Percentiles rank a stretch among this genome's conserved stretches.
Conservation (phyloP, 805 yeast species). For the Candida piceae region DNA sequence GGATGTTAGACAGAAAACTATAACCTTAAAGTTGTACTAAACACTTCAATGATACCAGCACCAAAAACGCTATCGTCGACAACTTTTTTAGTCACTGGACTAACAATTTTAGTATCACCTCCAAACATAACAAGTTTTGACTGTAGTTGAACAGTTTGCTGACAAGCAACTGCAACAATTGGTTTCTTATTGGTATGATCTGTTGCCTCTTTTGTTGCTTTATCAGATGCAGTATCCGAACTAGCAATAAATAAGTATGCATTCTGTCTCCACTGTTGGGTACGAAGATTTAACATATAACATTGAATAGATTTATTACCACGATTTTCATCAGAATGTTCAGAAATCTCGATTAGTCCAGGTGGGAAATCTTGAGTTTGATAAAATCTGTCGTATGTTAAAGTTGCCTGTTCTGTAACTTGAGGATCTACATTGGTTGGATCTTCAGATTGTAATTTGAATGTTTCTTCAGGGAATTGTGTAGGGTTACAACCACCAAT, state of each 20-base stretch:
- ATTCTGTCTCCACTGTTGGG: slow-evolving; percentile 18
- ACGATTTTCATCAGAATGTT: no score
- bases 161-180: no score
- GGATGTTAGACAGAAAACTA: slow-evolving; percentile 8
- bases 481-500: slow-evolving; percentile 22
- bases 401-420: neutral
- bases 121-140: slow-evolving; percentile 19
- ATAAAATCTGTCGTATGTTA: neutral
- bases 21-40: slow-evolving; percentile 14
- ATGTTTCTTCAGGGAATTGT: slow-evolving; percentile 5
- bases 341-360: neutral
- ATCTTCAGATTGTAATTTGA: slow-evolving; percentile 1
- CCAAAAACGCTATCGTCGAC: slow-evolving; percentile 7
- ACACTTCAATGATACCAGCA: slow-evolving; percentile 14
- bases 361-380: neutral
- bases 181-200: no score
- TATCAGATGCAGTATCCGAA: neutral
- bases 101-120: slow-evolving; percentile 15
- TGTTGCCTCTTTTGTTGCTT: no score
- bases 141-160: slow-evolving; percentile 13
- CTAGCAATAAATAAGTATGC: slow-evolving; percentile 7
- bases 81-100: slow-evolving; percentile 1
- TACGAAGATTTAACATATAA: slow-evolving; percentile 16
- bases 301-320: slow-evolving; percentile 1
- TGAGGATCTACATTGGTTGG: neutral